Evolutionary conservation across 306 rosid genomes (phyloP), one percentile per base, ranked within the genome.

Genomic region (Medicago arabica): DNA sequence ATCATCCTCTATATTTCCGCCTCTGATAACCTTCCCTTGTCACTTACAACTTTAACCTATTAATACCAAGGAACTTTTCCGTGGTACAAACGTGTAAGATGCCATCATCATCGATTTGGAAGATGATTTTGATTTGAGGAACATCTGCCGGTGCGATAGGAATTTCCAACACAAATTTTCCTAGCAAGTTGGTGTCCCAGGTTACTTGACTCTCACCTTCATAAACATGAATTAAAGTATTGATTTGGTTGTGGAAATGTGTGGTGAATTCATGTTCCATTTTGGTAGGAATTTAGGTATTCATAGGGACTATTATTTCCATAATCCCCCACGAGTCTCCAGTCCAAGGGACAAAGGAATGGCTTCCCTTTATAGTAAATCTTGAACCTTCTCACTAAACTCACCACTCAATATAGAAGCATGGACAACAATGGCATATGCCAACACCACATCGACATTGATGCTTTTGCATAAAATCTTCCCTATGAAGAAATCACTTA

Each of bases 271-370:
- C 14, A 9, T 55, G 31, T 55, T 55, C 31, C 61, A 18, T 55
- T 13, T 9, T 55, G 19, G 61, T 9, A 55, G 61, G 61, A 8
- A 55, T 55, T 19, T 1, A 9, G 13, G 61, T 55, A 19, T 55
- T 55, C 13, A 31, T 55, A 55, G 61, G 61, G 19, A 55, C 19
- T 19, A 55, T 55, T 3, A 9, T 4, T 1, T 10, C 12, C 61
- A 55, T 55, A 14, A 19, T 19, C 6, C 61, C 5, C 61, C 31
- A 18, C 19, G 61, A 9, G 31, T 55, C 25, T 55, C 15, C 31
- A 55, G 9, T 55, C 61, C 61, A 55, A 55, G 61, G 31, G 61
- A 55, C 34, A 55, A 55, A 55, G 61, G 38, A 34, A 34, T 34
- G 38, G 3, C 38, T 7, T 34, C 38, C 38, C 7, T 5, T 7